These are phyloP conservation scores for Eucalyptus cloeziana DNA, from an alignment of 345 rosid genomes.

Conservation along the genomic window DNA sequence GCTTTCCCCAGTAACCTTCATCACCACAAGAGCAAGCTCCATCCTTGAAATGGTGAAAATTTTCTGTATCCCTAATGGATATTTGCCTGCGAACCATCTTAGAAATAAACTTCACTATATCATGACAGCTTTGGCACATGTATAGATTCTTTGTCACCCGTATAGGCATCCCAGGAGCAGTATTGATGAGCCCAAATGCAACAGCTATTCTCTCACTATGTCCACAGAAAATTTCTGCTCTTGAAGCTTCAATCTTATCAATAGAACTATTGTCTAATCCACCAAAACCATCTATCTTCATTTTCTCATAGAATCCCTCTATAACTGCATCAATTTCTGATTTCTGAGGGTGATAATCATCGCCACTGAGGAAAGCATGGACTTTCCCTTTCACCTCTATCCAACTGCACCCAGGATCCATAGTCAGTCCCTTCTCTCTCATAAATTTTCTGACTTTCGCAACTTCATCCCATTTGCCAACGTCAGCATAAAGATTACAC, in stretches of 20 bases:
- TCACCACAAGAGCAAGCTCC: slow-evolving; percentile 79
- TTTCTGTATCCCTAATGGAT: slow-evolving; percentile 68
- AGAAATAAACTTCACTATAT: slow-evolving; percentile 53
- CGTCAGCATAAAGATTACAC: slow-evolving; percentile 54
- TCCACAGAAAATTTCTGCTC: slow-evolving; percentile 68
- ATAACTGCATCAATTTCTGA: slow-evolving; percentile 46
- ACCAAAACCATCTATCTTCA: slow-evolving; percentile 22
- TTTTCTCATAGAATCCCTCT: slow-evolving; percentile 50
- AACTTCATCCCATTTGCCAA: slow-evolving; percentile 63
- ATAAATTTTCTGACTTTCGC: slow-evolving; percentile 47
- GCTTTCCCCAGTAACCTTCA: slow-evolving; percentile 27
- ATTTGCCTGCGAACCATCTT: slow-evolving; percentile 64
- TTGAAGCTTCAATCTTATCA: slow-evolving; percentile 42
- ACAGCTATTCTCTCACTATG: slow-evolving; percentile 81
- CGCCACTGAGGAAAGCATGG: slow-evolving; percentile 72
- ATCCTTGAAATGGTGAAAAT: slow-evolving; percentile 68
- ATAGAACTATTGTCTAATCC: slow-evolving; percentile 15
- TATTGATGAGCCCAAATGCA: slow-evolving; percentile 60
- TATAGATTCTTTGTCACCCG: slow-evolving; percentile 76
- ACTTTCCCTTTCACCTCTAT: slow-evolving; percentile 68
- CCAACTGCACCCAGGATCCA: slow-evolving; percentile 91
- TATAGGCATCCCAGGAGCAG: slow-evolving; percentile 61
- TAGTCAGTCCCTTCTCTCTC: slow-evolving; percentile 48
- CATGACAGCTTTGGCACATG: slow-evolving; percentile 66
- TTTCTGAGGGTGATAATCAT: slow-evolving; percentile 43